These are phyloP conservation scores for Saccharata proteae DNA, from an alignment of 2,329 filamentous ascomycete genomes.

Conservation along the genomic window DNA sequence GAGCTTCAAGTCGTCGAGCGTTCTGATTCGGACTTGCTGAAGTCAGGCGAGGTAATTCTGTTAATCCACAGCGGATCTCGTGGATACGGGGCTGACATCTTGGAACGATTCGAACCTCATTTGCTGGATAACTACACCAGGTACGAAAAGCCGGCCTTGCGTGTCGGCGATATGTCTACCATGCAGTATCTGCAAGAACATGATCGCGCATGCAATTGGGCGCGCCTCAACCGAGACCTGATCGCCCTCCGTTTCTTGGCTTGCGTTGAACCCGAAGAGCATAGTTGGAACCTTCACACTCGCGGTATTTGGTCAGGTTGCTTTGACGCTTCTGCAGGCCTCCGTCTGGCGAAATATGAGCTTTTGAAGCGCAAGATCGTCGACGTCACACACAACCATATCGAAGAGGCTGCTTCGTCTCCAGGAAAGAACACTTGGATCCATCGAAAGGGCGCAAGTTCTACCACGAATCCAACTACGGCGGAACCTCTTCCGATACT, in stretches of 20 bases:
- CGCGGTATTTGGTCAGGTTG: no score
- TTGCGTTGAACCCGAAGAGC: constrained; percentile 22
- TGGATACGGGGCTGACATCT: constrained; percentile 22
- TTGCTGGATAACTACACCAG: no score
- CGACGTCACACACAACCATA: constrained; percentile 27
- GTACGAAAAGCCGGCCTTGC: constrained; percentile 16
- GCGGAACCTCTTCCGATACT: constrained; percentile 17
- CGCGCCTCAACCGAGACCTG: constrained; percentile 24
- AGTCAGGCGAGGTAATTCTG: constrained; percentile 21
- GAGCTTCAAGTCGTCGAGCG: constrained; percentile 26
- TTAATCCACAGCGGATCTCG: constrained; percentile 27
- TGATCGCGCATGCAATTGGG: constrained; percentile 24
- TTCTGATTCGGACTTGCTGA: constrained; percentile 9
- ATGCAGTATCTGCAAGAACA: constrained; percentile 22
- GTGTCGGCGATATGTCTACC: constrained; percentile 15
- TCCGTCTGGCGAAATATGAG: constrained; percentile 11
- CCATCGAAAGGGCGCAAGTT: constrained; percentile 28
- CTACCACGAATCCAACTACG: constrained; percentile 15
- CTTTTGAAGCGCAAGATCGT: constrained; percentile 20
- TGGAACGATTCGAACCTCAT: no score
- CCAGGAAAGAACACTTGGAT: no score
- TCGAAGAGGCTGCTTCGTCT: constrained; percentile 16
- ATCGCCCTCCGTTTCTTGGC: constrained; percentile 26
- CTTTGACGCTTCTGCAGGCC: constrained; percentile 5
- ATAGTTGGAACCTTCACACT: constrained; percentile 14